Percentiles rank a stretch among this genome's conserved stretches.
phyloP scores from a whole-genome alignment of 306 rosid species.

The Ormosia semicastrata region DNA sequence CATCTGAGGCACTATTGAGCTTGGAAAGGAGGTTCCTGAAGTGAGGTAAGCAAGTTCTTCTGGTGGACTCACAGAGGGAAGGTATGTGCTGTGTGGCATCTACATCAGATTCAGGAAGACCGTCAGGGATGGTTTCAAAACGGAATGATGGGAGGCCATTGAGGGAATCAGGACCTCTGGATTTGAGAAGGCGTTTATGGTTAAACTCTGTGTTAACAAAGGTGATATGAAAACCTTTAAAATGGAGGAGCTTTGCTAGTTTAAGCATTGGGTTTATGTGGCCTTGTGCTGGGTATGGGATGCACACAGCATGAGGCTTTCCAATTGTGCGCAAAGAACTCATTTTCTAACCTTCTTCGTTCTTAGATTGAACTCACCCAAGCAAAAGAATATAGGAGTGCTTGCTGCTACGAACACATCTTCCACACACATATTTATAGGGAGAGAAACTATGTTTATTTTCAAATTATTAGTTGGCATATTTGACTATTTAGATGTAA shows the following conservation, averaged over 20 bases:
- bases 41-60: slow-evolving; percentile 31
- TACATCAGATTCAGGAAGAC: slow-evolving; percentile 48
- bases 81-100: slow-evolving; percentile 51
- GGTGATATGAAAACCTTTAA: slow-evolving; percentile 40
- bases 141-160: slow-evolving; percentile 35
- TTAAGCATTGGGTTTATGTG: slow-evolving; percentile 49
- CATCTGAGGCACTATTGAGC: slow-evolving; percentile 25
- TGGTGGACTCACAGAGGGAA: slow-evolving; percentile 35
- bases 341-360: background rate
- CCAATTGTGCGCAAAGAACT: background rate
- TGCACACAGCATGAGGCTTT: slow-evolving; percentile 40
- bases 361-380: too few species aligned
- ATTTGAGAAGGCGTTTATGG: slow-evolving; percentile 43
- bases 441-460: too few species aligned
- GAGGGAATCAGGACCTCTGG: slow-evolving; percentile 28
- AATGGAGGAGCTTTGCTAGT: slow-evolving; percentile 41
- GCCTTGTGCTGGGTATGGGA: slow-evolving; percentile 49
- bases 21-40: slow-evolving; percentile 40
- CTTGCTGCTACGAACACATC: too few species aligned
- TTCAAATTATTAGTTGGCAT: too few species aligned
- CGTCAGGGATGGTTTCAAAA: slow-evolving; percentile 46
- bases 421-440: too few species aligned
- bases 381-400: too few species aligned
- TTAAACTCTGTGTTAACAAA: slow-evolving; percentile 38
- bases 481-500: too few species aligned